Evolutionary conservation across 1,139 yeast genomes (phyloP).

Genomic region (Yamadazyma aaseri): DNA sequence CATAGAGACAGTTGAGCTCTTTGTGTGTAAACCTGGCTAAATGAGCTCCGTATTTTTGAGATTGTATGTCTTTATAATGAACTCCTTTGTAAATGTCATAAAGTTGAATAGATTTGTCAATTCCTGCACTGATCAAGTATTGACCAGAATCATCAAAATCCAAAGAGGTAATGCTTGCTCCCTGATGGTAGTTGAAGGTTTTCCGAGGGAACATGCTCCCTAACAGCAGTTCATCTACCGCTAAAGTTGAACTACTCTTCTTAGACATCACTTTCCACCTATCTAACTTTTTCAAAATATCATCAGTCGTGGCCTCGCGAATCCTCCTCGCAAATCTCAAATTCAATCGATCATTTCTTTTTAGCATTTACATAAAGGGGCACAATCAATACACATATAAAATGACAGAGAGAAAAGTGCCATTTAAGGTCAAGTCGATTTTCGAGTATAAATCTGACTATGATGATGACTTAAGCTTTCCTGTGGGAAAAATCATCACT

Average conservation of each 20-base stretch:
- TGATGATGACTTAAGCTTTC: constrained; percentile 79
- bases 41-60: constrained; percentile 92
- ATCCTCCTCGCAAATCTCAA: neutral
- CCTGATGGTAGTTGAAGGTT: constrained; percentile 55
- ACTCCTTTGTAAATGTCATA: constrained; percentile 76
- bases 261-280: constrained; percentile 6
- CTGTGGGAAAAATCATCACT: constrained; percentile 63
- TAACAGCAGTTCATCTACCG: constrained; percentile 44
- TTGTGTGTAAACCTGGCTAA: constrained; percentile 82
- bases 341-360: constrained; percentile 3
- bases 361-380: constrained; percentile 4
- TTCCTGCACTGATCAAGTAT: constrained; percentile 71
- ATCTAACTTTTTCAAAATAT: neutral
- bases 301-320: neutral
- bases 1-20: constrained; percentile 72
- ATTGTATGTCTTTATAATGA: constrained; percentile 62
- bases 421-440: constrained; percentile 71
- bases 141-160: constrained; percentile 88
- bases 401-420: constrained; percentile 23
- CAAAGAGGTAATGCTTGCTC: constrained; percentile 68
- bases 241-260: constrained; percentile 18
- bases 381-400: neutral
- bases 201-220: constrained; percentile 56
- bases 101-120: constrained; percentile 80
- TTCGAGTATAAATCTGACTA: constrained; percentile 75